A percentile compares a stretch with the other conserved stretches of the same genome.
phyloP scores from a whole-genome alignment of 2,329 filamentous ascomycete genomes.

The Rhinocladiella similis region DNA sequence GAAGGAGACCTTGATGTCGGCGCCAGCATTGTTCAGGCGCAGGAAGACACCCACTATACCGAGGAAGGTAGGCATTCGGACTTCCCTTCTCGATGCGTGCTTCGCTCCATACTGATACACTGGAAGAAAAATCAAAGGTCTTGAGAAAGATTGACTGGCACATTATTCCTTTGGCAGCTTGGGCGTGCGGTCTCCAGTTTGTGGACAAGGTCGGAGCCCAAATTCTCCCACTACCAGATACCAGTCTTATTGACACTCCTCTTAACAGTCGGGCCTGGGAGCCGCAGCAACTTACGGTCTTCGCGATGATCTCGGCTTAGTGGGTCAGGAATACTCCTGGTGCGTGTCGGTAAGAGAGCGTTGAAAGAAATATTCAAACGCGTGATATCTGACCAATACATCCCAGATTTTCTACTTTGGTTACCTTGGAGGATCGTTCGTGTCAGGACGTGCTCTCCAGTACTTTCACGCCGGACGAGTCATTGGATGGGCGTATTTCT shows the following conservation, averaged over 20 bases:
- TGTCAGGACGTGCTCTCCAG: constrained; percentile 31
- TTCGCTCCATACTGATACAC: not conserved
- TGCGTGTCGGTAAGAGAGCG: constrained; percentile 14
- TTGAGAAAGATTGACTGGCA: constrained; percentile 60
- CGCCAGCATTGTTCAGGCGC: not conserved
- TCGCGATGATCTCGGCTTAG: constrained; percentile 53
- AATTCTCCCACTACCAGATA: not conserved
- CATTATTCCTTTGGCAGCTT: constrained; percentile 56
- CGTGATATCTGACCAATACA: too few species aligned
- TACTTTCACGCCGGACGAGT: constrained; percentile 42
- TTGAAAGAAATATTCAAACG: too few species aligned
- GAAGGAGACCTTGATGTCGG: constrained; percentile 5
- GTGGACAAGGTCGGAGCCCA: constrained; percentile 54
- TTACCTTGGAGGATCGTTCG: constrained; percentile 36
- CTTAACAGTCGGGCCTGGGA: constrained; percentile 52
- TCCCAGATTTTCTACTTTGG: constrained; percentile 50
- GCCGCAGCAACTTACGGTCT: constrained; percentile 64
- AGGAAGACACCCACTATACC: constrained; percentile 4
- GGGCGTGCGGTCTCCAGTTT: constrained; percentile 52
- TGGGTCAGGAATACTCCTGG: constrained; percentile 46
- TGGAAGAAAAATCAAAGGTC: constrained; percentile 44
- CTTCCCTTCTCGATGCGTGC: too few species aligned
- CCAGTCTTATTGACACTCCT: not conserved
- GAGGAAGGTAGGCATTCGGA: constrained; percentile 4
- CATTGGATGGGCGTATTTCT: constrained; percentile 57